phyloP scores from a whole-genome alignment of 805 yeast genomes.

The Yarrowia deformans region DNA sequence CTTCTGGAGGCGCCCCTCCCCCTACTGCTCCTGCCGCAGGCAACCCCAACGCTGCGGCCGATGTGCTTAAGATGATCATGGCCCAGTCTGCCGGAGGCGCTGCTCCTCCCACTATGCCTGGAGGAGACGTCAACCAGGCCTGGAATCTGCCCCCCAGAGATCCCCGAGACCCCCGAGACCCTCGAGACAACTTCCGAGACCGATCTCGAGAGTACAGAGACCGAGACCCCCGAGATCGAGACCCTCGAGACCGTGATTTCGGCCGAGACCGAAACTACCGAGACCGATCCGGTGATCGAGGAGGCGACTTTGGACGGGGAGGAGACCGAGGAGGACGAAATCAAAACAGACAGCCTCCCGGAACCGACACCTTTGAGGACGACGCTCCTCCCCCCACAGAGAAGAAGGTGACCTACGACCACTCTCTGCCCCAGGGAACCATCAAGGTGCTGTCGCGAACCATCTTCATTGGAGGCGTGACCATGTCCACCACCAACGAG shows the following conservation, averaged over 20 bases:
- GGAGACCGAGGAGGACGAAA: conserved; percentile 13
- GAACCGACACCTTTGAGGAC: conserved; percentile 29
- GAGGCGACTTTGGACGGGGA: conserved; percentile 15
- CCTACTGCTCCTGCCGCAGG: conserved; percentile 45
- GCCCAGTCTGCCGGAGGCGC: conserved; percentile 6
- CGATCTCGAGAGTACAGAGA: conserved; percentile 24
- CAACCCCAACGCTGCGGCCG: conserved; percentile 32
- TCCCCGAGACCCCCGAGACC: conserved; percentile 12
- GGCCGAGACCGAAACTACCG: conserved; percentile 41
- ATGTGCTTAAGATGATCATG: conserved; percentile 37
- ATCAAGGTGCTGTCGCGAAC: conserved; percentile 89
- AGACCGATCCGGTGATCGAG: conserved; percentile 16
- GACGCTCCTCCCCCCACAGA: conserved; percentile 32
- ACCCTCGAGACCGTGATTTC: conserved; percentile 36
- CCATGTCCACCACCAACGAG: conserved; percentile 77
- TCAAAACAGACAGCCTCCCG: conserved; percentile 33
- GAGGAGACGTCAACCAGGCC: conserved; percentile 37
- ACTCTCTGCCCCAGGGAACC: conserved; percentile 74
- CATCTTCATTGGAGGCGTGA: conserved; percentile 92
- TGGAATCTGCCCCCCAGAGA: conserved; percentile 40
- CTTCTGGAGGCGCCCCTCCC: conserved; percentile 49
- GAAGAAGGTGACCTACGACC: conserved; percentile 68
- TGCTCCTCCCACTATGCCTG: conserved; percentile 6
- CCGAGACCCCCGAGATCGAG: conserved; percentile 39
- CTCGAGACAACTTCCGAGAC: conserved; percentile 33